Percentiles rank a stretch among this genome's conserved stretches.
phyloP scores from a whole-genome alignment of 495 filamentous ascomycete genomes.

The Aspergillus sclerotiicarbonarius region DNA sequence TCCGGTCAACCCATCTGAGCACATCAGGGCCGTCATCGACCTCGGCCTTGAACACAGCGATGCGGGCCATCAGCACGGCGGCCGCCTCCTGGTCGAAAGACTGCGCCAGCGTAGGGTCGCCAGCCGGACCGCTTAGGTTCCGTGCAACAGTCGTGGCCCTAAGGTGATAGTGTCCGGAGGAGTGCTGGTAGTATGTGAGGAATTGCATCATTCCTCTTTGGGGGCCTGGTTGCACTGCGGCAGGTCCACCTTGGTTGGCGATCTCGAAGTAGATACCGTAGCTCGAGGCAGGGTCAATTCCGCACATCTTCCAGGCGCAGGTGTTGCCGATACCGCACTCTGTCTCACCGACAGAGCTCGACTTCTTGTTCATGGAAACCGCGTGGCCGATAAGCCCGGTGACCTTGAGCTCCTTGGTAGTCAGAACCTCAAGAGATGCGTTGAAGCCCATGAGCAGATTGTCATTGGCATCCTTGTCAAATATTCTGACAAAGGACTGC shows the following conservation, averaged over 20 bases:
- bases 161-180: conserved; percentile 93
- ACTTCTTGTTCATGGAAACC: conserved; percentile 96
- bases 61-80: conserved; percentile 96
- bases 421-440: conserved; percentile 91
- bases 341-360: conserved; percentile 92
- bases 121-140: conserved; percentile 88
- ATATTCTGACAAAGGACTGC: conserved; percentile 95
- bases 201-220: conserved; percentile 98
- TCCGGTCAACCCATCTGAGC: conserved; percentile 95
- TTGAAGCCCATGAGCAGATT: conserved; percentile 99
- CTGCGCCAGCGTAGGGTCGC: conserved; percentile 95
- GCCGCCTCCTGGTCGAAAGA: conserved; percentile 99
- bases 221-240: conserved; percentile 79
- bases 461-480: conserved; percentile 93
- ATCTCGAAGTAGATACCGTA: conserved; percentile 99
- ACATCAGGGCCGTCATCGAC: conserved; percentile 99
- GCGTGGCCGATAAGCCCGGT: conserved; percentile 98
- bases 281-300: conserved; percentile 88
- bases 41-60: conserved; percentile 98
- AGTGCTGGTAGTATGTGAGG: conserved; percentile 98
- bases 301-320: conserved; percentile 99
- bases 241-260: conserved; percentile 86
- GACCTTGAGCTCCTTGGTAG: conserved; percentile 97
- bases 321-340: conserved; percentile 99
- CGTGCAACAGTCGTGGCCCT: conserved; percentile 92